Evolutionary conservation across 2,329 filamentous ascomycete species (phyloP), one percentile per base, ranked within the genome.

Genomic region (Tolypocladium inflatum): DNA sequence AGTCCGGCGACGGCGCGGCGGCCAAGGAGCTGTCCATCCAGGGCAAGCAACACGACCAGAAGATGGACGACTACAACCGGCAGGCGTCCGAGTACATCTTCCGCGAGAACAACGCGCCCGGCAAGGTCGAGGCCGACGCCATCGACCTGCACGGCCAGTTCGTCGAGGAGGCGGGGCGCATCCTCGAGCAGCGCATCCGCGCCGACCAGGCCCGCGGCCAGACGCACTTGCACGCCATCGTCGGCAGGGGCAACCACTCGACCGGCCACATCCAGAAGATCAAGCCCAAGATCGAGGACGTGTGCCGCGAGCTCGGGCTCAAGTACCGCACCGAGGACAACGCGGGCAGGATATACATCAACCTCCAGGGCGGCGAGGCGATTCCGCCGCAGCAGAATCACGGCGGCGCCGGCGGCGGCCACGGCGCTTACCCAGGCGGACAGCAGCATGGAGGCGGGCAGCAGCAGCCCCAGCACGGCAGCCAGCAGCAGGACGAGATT

Each of bases 71-170:
- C 60, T 95, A 91, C 77, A 97, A 97, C 79, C 85, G 83, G 63
- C 91, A 96, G 73, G 94, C 94, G 1, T 90, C 90, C 60, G 90
- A 97, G 59, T 96, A 84, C 73, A 97, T 97, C 70, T 97, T 99
- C 78, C 87, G 91, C 45, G 91, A 93, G 76, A 97, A 97, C 78
- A 97, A 97, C 71, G 86, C 89, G 23, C 73, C 79, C 3, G 89
- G 85, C 21, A 85, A 88, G 61, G 88, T 96, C 11, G 81, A 84
- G 19, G 78, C 79, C 45, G 93, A 97, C 73, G 91, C 89, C 10
- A 92, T 99, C 66, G 94, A 99, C 74, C 80, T 99, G 54, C 94
- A 99, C 72, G 94, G 94, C 3, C 89, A 95, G 69, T 97, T 88
- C 67, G 92, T 96, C 59, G 90, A 96, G 71, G 94, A 97, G 77